These are phyloP conservation scores for Pseudonitzschia multiseries DNA, from an alignment of 108 stramenopile genomes.

Conservation along the genomic window DNA sequence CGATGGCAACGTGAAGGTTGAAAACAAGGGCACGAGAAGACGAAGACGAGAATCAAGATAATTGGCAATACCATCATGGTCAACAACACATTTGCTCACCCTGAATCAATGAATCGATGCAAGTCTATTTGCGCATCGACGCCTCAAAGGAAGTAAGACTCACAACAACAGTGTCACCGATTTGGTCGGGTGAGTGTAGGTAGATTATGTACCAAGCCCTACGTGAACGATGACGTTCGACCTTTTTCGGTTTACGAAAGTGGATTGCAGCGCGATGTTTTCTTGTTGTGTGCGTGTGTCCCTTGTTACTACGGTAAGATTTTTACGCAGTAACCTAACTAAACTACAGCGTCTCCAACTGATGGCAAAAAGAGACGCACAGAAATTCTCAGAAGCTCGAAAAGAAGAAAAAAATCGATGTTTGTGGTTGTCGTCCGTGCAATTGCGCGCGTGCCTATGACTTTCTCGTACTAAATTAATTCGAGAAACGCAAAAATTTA, in stretches of 20 bases:
- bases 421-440: constrained; percentile 2
- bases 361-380: constrained; percentile 2
- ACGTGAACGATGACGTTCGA: constrained; percentile 12
- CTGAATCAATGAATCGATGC: constrained; percentile 2
- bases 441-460: neutral
- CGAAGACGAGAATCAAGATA: neutral
- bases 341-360: neutral
- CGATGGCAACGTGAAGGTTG: neutral
- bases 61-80: neutral
- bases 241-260: neutral
- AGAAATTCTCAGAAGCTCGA: constrained; percentile 4
- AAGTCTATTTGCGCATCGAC: neutral
- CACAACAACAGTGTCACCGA: constrained; percentile 6
- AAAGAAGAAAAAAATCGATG: neutral
- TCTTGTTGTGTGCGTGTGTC: neutral
- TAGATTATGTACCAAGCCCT: constrained; percentile 4
- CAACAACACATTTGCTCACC: constrained; percentile 2
- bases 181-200: neutral
- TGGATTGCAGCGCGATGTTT: constrained; percentile 2
- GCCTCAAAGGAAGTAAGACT: constrained; percentile 11
- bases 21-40: neutral
- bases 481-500: neutral
- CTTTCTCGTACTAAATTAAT: neutral
- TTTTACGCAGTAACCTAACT: too few species aligned
- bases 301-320: too few species aligned